Base-by-base conservation (phyloP, 179 eudicot genomes). In the Amaranthus tricolor region DNA sequence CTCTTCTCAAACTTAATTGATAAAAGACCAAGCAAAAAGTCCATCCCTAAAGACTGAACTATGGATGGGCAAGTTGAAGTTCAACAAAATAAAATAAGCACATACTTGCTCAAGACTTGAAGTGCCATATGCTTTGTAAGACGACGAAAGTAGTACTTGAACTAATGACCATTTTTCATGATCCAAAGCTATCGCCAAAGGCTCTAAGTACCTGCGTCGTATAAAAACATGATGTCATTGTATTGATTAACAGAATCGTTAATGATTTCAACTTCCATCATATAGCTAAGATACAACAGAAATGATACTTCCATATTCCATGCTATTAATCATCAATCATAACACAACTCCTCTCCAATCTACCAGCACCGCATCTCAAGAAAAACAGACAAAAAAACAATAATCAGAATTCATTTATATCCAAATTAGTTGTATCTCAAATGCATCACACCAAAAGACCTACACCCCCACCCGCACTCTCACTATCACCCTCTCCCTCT, bases 131-230 rank as follows among this genome's bases (percentile, higher is more conserved):
- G 97, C 97, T 73, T 80, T 89, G 77, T 94, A 92, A 44, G 98
- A 94, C 80, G 98, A 94, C 15, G 98, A 90, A 68, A 92, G 85
- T 74, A 92, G 88, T 81, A 88, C 84, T 81, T 94, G 97, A 73
- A 94, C 98, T 62, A 94, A 84, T 45, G 98, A 94, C 97, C 98
- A 94, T 64, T 84, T 90, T 85, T 94, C 97, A 56, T 89, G 84
- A 49, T 94, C 98, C 84, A 94, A 87, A 79, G 97, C 97, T 81
- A 84, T 82, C 59, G 97, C 91, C 75, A 94, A 78, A 73, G 98
- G 98, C 82, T 92, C 97, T 85, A 94, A 81, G 83, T 94, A 94
- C 73, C 97, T 92, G 93, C 50, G 79, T 31, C 69, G 60, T 55
- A 67, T 10, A 74, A 11, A 72, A 21, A 17, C 60, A 62, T 49